Evolutionary conservation across 495 filamentous ascomycete genomes (phyloP), one percentile per base, ranked within the genome.

Genomic region (Daldinia concentrica): DNA sequence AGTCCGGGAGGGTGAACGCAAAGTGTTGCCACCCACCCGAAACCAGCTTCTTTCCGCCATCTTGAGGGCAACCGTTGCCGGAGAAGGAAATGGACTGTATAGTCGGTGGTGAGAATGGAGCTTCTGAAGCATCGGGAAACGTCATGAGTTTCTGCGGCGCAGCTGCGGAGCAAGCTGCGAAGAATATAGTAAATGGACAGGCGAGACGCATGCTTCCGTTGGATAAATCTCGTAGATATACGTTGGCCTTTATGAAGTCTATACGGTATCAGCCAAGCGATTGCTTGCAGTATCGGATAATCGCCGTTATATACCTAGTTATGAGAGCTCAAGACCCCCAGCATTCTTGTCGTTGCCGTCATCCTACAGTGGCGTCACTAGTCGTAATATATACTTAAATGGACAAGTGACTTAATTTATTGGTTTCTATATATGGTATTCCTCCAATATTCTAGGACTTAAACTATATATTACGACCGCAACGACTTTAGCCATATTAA

Each of bases 51-150:
- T 76, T 55, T 11, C 77, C 75, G 12, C 78, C 78, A 19, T 32
- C 14, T 60, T 81, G 78, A 9, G 80, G 81, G 62, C 81, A 84
- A 5, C 81, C 82, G 41, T 76, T 82, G 9, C 82, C 82, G 36
- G 78, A 87, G 36, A 84, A 87, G 6, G 86, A 85, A 17, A 81
- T 84, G 22, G 83, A 85, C 58, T 86, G 11, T 45, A 77, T 73
- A 29, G 26, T 55, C 7, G 69, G 69, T 27, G 69, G 66, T 7
- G 66, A 30, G 59, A 69, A 69, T 17, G 66, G 66, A 6, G 60
- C 66, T 24, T 41, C 59, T 5, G 43, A 58, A n/a, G 52, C 32
- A 17, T 63, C 60, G 12, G 66, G 65, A 1, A 50, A 15, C 19
- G 24, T 12, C 37, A 62, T 56, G 4, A 29, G 29, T 17, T 69